Evolutionary conservation across 441 rosid species (phyloP), one percentile per base, ranked within the genome.

Genomic region (Biscutella laevigata): DNA sequence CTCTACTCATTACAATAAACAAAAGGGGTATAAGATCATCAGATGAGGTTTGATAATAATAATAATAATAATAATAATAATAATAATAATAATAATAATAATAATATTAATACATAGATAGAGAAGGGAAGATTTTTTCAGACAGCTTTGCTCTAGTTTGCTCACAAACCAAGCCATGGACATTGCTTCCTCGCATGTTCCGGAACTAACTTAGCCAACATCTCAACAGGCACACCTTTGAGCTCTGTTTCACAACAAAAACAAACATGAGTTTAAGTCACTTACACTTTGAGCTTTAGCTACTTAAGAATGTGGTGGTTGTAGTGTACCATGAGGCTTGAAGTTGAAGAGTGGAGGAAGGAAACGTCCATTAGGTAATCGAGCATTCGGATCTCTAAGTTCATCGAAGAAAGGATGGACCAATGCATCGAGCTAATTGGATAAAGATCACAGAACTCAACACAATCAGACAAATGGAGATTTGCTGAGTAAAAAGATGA

Each of bases 281-380:
- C 27, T 22, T 6, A 4, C 17, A 12, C 13, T 36, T 27, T 19
- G 25, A 57, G 49, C 29, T n/a, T 12, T 9, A 12, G 20, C 16
- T 41, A 34, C 56, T 35, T n/a, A n/a, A n/a, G n/a, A n/a, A n/a
- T n/a, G n/a, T n/a, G n/a, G n/a, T n/a, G n/a, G n/a, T n/a, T n/a
- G n/a, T n/a, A n/a, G n/a, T n/a, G n/a, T n/a, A 89, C 97, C 97
- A 16, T 80, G 89, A 50, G 83, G 63, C 71, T 77, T 91, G 8
- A 78, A 83, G 79, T 85, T 91, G 80, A 84, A 91, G 15, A 91
- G 76, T 1, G 96, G 98, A 0, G 98, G 98, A 71, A 90, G 86
- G 45, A 78, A 74, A 16, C 95, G 96, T 20, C 94, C 96, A 16
- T 83, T 90, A 0, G 96, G 95, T 14, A 90, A 67, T 47, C 90